Conservation (phyloP, 805 yeast genomes). For the Teunomyces barrocoloradensis region DNA sequence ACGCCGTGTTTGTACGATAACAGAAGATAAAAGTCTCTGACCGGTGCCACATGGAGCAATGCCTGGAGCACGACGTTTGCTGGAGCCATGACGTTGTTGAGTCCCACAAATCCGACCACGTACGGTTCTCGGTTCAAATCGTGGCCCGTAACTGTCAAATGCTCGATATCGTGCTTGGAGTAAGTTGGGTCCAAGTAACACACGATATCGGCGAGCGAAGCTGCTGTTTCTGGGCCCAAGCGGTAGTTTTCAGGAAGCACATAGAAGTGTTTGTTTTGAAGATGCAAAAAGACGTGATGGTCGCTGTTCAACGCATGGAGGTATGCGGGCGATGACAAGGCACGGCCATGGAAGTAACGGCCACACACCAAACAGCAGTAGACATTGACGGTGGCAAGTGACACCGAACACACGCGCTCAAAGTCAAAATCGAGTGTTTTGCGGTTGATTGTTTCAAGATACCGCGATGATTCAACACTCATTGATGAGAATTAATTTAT, state of each 20-base stretch:
- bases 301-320: slow-evolving; percentile 59
- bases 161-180: slow-evolving; percentile 26
- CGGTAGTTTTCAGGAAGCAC: slow-evolving; percentile 63
- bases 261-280: slow-evolving; percentile 48
- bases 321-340: slow-evolving; percentile 62
- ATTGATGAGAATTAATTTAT: too few species aligned
- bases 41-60: slow-evolving; percentile 49
- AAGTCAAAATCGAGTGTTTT: slow-evolving; percentile 61
- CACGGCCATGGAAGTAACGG: slow-evolving; percentile 67
- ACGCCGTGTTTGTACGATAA: slow-evolving; percentile 20
- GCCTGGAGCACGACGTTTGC: slow-evolving; percentile 56
- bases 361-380: slow-evolving; percentile 77
- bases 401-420: slow-evolving; percentile 62
- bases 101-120: slow-evolving; percentile 62
- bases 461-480: slow-evolving; percentile 8
- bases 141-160: slow-evolving; percentile 23
- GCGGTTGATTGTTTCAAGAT: slow-evolving; percentile 45
- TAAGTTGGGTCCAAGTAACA: slow-evolving; percentile 53
- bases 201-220: slow-evolving; percentile 49
- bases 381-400: slow-evolving; percentile 58
- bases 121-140: slow-evolving; percentile 51
- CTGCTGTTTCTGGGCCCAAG: slow-evolving; percentile 8
- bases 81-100: slow-evolving; percentile 51
- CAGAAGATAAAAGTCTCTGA: slow-evolving; percentile 38
- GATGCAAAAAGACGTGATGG: slow-evolving; percentile 63